Evolutionary conservation across 306 rosid species (phyloP).

Genomic region (Crataegus laevigata): DNA sequence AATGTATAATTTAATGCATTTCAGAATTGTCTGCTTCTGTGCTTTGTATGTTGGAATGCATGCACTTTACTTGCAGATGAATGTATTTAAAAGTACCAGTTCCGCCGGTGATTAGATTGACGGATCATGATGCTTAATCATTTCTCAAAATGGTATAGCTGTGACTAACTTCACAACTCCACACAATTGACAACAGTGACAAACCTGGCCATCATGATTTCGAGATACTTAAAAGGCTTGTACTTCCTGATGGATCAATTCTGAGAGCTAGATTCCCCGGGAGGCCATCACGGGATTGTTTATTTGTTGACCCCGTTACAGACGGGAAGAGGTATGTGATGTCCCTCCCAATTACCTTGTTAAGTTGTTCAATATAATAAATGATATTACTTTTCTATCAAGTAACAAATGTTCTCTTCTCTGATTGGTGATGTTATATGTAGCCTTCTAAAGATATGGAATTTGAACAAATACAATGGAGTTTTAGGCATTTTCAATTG

Average conservation of each 20-base stretch:
- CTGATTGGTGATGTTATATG: neutral
- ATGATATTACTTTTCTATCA: neutral
- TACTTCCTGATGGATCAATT: conserved; percentile 33
- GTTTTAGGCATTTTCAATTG: conserved; percentile 43
- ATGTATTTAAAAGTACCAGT: neutral
- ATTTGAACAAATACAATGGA: conserved; percentile 40
- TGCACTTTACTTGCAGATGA: neutral
- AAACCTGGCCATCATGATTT: conserved; percentile 42
- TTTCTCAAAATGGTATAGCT: neutral
- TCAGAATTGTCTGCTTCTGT: neutral
- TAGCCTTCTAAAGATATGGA: conserved; percentile 41
- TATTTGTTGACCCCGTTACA: conserved; percentile 32
- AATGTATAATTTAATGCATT: neutral
- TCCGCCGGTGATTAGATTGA: neutral
- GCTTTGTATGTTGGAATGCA: neutral
- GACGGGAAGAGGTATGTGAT: conserved; percentile 25
- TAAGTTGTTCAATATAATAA: neutral
- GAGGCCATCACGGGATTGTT: conserved; percentile 36
- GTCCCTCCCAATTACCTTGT: neutral
- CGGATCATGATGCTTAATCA: neutral
- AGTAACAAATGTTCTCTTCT: neutral
- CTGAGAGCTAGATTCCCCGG: conserved; percentile 35
- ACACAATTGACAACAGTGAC: conserved; percentile 18
- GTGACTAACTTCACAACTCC: neutral
- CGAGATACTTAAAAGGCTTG: conserved; percentile 27